These are phyloP conservation scores for Fusarium sp. DNA, from an alignment of 2,329 filamentous ascomycete genomes.

Conservation along the genomic window DNA sequence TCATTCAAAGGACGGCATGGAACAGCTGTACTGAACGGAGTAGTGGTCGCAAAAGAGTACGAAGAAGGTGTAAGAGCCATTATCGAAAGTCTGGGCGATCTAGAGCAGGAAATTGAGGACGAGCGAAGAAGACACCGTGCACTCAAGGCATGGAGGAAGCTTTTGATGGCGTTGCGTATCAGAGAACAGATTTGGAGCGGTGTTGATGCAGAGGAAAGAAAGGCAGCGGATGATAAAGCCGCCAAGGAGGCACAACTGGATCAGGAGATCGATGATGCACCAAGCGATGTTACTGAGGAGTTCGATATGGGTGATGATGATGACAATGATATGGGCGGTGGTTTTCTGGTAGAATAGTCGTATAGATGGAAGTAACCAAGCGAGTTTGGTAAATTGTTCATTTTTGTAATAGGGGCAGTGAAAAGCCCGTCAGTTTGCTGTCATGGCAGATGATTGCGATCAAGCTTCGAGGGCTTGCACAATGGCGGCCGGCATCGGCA, in stretches of 20 bases:
- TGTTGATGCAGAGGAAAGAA: slow-evolving; percentile 61
- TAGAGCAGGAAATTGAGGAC: slow-evolving; percentile 71
- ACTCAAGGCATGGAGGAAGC: slow-evolving; percentile 73
- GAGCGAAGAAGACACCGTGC: slow-evolving; percentile 79
- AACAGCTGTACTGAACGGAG: slow-evolving; percentile 83
- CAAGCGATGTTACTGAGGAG: slow-evolving; percentile 57
- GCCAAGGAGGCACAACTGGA: slow-evolving; percentile 53
- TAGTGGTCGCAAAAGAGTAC: slow-evolving; percentile 79
- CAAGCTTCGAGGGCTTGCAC: background rate
- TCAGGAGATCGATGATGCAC: slow-evolving; percentile 49
- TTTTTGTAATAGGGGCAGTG: background rate
- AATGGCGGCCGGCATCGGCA: background rate
- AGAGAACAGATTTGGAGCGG: slow-evolving; percentile 76
- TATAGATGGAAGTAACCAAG: background rate
- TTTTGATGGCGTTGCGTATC: slow-evolving; percentile 82
- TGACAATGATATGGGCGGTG: slow-evolving; percentile 57
- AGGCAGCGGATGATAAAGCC: slow-evolving; percentile 51
- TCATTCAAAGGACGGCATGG: slow-evolving; percentile 87
- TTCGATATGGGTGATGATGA: slow-evolving; percentile 57
- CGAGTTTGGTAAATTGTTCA: background rate
- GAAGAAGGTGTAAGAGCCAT: slow-evolving; percentile 78
- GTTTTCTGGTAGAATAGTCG: slow-evolving; percentile 55
- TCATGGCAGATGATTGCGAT: background rate
- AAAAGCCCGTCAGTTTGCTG: background rate
- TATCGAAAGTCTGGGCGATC: slow-evolving; percentile 73